Evolutionary conservation across 306 rosid genomes (phyloP).

Genomic region (Astragalus membranaceus): DNA sequence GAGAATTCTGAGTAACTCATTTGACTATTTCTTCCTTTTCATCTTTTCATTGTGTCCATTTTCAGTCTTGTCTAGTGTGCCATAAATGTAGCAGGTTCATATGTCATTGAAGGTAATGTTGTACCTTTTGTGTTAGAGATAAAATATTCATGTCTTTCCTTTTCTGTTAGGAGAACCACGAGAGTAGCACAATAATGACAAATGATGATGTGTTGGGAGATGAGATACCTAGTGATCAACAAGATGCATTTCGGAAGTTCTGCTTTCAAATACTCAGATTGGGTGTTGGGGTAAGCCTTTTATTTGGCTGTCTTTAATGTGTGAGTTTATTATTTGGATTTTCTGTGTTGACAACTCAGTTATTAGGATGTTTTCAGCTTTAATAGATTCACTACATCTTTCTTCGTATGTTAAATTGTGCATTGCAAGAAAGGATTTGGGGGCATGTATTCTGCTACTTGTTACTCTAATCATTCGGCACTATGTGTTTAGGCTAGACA

Average conservation of each 20-base stretch:
- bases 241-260: slow-evolving; percentile 69
- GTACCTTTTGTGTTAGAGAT: background rate
- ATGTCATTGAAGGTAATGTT: background rate
- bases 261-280: slow-evolving; percentile 84
- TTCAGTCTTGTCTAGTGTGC: background rate
- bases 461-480: background rate
- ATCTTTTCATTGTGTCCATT: background rate
- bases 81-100: background rate
- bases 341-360: background rate
- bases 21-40: background rate
- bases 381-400: background rate
- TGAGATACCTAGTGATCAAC: slow-evolving; percentile 93
- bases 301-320: background rate
- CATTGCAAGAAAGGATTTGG: slow-evolving; percentile 7
- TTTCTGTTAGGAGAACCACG: slow-evolving; percentile 58
- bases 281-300: slow-evolving; percentile 59
- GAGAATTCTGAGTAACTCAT: background rate
- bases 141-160: background rate
- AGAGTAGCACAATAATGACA: slow-evolving; percentile 52
- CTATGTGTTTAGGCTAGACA: background rate
- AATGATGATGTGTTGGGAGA: slow-evolving; percentile 97
- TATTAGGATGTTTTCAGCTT: background rate
- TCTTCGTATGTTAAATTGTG: slow-evolving; percentile 13
- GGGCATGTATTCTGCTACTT: slow-evolving; percentile 1
- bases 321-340: background rate